Evolutionary conservation across 1,139 yeast species (phyloP), one percentile per base, ranked within the genome.

Genomic region (Saccharomycopsis phalli): DNA sequence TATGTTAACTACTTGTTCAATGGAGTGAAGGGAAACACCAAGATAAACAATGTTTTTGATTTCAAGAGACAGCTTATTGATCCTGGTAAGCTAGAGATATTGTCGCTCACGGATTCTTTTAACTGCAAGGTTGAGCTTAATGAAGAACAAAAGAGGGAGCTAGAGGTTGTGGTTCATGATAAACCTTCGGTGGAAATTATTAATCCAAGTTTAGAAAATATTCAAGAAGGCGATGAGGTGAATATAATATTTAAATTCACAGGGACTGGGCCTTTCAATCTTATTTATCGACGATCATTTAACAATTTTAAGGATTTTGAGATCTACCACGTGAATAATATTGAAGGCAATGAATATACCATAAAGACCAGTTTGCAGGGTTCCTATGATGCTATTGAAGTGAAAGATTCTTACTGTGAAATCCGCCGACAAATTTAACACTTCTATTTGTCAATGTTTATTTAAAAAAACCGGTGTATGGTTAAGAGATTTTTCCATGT

Each of bases 141-240:
- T 46, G 52, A 49, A 19, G 59, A 56, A 1, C 66, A 63, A 37
- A 52, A 50, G 26, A 63, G 67, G 4, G 70, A 65, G 11, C 60
- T 81, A 46, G 60, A 66, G 6, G 66, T 82, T 7, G 56, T 59
- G 4, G 72, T 91, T 13, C 88, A 84, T 53, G 86, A 81, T 25
- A 69, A 88, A 30, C 99, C 99, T 8, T 79, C 94, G 0, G 96
- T 88, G n/a, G 87, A 80, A 48, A 77, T 88, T 13, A 35, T 83
- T 81, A 52, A 77, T 42, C 67, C 74, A 20, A 63, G 79, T n/a
- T 73, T 80, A 42, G 80, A 73, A 50, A 93, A 86, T 56, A 81
- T 91, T 35, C 95, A 87, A 52, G 95, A 86, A 55, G 98, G 97
- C 36, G 93, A 81, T 46, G 79, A 76, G 53, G 80, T 82, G 1